Percentiles rank a stretch among this genome's conserved stretches.
Evolutionary conservation across 2,329 filamentous ascomycete genomes (phyloP).

Genomic region (Fusarium siculi): DNA sequence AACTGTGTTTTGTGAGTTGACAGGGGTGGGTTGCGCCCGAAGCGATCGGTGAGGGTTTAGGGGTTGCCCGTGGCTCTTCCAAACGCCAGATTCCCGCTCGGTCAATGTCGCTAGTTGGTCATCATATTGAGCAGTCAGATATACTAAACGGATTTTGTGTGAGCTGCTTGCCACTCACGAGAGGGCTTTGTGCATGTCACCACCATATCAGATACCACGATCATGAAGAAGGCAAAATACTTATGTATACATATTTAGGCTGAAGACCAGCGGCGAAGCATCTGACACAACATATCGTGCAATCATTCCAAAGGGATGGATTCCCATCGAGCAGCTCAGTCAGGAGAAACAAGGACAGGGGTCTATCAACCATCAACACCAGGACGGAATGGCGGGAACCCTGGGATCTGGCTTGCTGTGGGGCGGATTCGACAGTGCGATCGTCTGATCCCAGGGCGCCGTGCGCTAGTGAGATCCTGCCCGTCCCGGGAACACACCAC

Average conservation of each 20-base stretch:
- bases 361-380: conserved; percentile 18
- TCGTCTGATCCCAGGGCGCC: conserved; percentile 45
- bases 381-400: conserved; percentile 43
- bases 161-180: conserved; percentile 29
- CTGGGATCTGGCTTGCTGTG: conserved; percentile 46
- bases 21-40: conserved; percentile 38
- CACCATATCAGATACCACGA: conserved; percentile 1
- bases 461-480: conserved; percentile 45
- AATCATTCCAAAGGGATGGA: not conserved
- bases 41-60: conserved; percentile 41
- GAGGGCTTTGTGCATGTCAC: conserved; percentile 3
- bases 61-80: conserved; percentile 26
- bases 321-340: conserved; percentile 20
- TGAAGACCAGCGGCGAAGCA: conserved; percentile 27
- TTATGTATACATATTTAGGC: conserved; percentile 19
- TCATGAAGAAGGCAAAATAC: not conserved
- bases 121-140: conserved; percentile 33
- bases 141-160: conserved; percentile 25
- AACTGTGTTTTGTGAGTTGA: conserved; percentile 15
- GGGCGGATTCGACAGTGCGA: conserved; percentile 43
- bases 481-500: conserved; percentile 46
- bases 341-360: conserved; percentile 38
- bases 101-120: conserved; percentile 28
- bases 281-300: conserved; percentile 8
- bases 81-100: conserved; percentile 29